These are phyloP conservation scores for Trichoderma hamatum DNA, from an alignment of 2,329 filamentous ascomycete species.

Conservation along the genomic window DNA sequence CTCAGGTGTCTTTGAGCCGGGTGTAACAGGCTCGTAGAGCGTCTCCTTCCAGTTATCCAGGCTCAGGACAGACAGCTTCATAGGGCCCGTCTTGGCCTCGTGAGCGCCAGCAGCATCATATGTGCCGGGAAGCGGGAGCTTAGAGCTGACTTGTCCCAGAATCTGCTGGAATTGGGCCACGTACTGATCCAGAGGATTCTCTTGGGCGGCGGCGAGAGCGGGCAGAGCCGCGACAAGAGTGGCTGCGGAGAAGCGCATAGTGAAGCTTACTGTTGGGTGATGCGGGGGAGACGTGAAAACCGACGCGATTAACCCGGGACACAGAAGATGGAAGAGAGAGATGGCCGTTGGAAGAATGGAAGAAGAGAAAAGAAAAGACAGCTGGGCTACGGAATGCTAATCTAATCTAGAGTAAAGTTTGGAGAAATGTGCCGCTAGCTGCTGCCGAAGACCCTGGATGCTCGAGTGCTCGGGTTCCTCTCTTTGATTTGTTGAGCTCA, in stretches of 20 bases:
- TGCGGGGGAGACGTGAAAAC: constrained; percentile 1
- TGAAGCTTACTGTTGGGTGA: constrained; percentile 33
- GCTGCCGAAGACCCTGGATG: not conserved
- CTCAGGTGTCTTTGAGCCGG: constrained; percentile 64
- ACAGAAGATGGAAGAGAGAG: not conserved
- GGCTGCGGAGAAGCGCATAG: constrained; percentile 61
- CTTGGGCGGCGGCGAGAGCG: constrained; percentile 57
- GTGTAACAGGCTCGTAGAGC: constrained; percentile 63
- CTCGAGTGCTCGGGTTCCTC: constrained; percentile 14
- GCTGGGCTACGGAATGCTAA: constrained; percentile 6
- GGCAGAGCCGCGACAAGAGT: constrained; percentile 58
- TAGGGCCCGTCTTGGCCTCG: constrained; percentile 45
- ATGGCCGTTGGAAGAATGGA: constrained; percentile 2
- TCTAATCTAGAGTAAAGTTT: constrained; percentile 5
- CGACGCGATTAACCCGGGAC: not conserved
- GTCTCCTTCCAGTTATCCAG: constrained; percentile 72
- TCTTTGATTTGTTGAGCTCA: constrained; percentile 25
- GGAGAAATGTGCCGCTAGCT: constrained; percentile 18
- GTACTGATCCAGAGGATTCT: constrained; percentile 58
- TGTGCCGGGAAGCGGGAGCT: constrained; percentile 53
- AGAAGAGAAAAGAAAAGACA: constrained; percentile 1
- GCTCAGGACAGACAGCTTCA: constrained; percentile 58
- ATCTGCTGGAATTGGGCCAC: constrained; percentile 66
- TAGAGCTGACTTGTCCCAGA: constrained; percentile 60
- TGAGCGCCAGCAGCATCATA: constrained; percentile 47